phyloP scores from a whole-genome alignment of 495 filamentous ascomycete genomes.

The Aspergillus bertholletiae region DNA sequence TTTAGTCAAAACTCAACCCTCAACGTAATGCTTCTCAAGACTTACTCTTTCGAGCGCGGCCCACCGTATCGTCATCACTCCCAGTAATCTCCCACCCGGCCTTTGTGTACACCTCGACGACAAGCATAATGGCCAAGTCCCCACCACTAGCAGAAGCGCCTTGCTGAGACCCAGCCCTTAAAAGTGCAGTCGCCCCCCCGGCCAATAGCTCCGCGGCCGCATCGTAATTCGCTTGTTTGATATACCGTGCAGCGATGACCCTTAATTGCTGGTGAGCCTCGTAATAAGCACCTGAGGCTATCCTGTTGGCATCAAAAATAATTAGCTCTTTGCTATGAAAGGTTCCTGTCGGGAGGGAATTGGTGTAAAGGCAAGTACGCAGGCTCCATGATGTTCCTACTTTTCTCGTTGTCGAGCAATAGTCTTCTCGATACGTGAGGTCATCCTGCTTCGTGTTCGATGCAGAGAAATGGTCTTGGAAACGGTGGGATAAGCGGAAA shows the following conservation, averaged over 20 bases:
- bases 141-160: constrained; percentile 78
- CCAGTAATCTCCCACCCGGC: constrained; percentile 70
- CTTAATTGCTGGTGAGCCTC: constrained; percentile 97
- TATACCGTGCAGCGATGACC: constrained; percentile 87
- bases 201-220: constrained; percentile 84
- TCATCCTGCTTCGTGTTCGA: constrained; percentile 34
- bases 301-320: constrained; percentile 50
- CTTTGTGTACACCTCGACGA: constrained; percentile 86
- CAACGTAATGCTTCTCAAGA: background rate
- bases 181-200: constrained; percentile 75
- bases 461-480: background rate
- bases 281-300: constrained; percentile 89
- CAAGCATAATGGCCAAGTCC: constrained; percentile 77
- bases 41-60: constrained; percentile 43
- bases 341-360: background rate
- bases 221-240: constrained; percentile 76
- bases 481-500: background rate
- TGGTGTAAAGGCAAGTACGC: background rate
- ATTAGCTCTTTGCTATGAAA: constrained; percentile 10
- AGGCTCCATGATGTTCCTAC: constrained; percentile 34
- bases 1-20: background rate
- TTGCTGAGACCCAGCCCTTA: constrained; percentile 76
- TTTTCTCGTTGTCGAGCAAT: constrained; percentile 68
- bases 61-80: constrained; percentile 40
- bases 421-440: constrained; percentile 68